Base-by-base conservation (phyloP, 1,284 basidiomycete genomes). In the Moesziomyces sp. region DNA sequence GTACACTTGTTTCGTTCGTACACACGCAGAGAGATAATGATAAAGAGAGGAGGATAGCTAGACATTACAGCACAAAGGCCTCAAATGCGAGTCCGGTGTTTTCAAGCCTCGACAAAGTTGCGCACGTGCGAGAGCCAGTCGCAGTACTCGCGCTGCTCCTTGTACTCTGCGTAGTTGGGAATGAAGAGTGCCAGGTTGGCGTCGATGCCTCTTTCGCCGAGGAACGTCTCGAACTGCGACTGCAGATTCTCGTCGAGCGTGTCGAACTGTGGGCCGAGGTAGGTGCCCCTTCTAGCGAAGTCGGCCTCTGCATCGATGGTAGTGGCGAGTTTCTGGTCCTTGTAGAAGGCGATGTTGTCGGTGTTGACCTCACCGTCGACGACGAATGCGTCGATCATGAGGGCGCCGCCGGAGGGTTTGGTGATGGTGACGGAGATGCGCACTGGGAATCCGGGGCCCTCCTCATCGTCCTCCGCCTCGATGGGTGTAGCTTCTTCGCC, bases 211-310 rank as follows among this genome's bases (percentile, higher is more conserved):
- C 96, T 90, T 87, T 96, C 93, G 69, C 89, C 88, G 55, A 96
- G 87, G 88, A 87, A 96, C 80, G 88, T 87, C 81, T 93, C 90
- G 81, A 96, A 93, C 83, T 92, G 90, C 66, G 91, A 90, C 86
- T 98, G 96, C 11, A 99, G 89, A 7, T 85, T 85, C 35, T 91
- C 88, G 83, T 98, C 96, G 49, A 98, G 89, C 54, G 94, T 93
- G 67, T 96, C 93, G 82, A 97, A 98, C 86, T 90, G 89, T 57
- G 95, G 95, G 3, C 95, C 95, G 83, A 97, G 90, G 88, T 97
- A 98, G 76, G 92, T 86, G 10, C 92, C 93, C 46, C 94, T 89
- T 54, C 95, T 90, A 83, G 91, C 91, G 93, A 93, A 97, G 86
- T 97, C 95, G 14, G 92, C 92, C 73, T 97, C 94, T 8, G 93